Conservation (phyloP, 1,284 basidiomycete species). For the Phenoliferia sp. region DNA sequence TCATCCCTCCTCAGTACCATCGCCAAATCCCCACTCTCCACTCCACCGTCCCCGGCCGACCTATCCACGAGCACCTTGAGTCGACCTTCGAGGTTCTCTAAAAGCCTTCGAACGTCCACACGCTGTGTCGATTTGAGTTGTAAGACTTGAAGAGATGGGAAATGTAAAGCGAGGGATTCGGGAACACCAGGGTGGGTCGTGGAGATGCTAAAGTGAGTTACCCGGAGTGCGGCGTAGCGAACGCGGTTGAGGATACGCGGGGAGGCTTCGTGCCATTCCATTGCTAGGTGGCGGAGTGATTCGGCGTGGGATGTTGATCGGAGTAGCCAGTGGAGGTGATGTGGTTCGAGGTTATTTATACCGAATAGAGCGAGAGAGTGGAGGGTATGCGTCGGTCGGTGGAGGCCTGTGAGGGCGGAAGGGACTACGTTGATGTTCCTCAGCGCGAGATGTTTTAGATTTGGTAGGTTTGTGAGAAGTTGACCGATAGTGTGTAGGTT, state of each 20-base stretch:
- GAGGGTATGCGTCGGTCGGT: constrained; percentile 1
- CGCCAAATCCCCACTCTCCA: not conserved
- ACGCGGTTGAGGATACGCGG: constrained; percentile 7
- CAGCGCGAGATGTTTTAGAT: constrained; percentile 9
- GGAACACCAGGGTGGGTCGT: not conserved
- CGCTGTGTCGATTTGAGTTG: not conserved
- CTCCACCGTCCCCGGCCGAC: not conserved
- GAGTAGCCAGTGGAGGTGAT: constrained; percentile 23
- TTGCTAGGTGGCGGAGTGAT: constrained; percentile 15
- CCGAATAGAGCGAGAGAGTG: constrained; percentile 9
- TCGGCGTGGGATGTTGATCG: constrained; percentile 15
- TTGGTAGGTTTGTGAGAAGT: constrained; percentile 8
- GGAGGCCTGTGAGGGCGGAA: not conserved
- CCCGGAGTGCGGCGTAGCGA: constrained; percentile 15
- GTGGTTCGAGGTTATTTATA: not conserved
- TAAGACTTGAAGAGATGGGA: constrained; percentile 11
- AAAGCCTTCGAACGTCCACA: not conserved
- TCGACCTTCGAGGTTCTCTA: constrained; percentile 5
- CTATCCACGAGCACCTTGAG: not conserved
- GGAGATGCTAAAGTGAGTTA: not conserved
- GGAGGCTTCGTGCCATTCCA: constrained; percentile 1
- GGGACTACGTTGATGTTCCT: constrained; percentile 1
- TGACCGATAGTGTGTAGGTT: constrained; percentile 14
- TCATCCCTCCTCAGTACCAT: not conserved
- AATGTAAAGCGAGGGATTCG: constrained; percentile 14